These are phyloP conservation scores for Delitschia confertaspora DNA, from an alignment of 495 filamentous ascomycete genomes.

Conservation along the genomic window DNA sequence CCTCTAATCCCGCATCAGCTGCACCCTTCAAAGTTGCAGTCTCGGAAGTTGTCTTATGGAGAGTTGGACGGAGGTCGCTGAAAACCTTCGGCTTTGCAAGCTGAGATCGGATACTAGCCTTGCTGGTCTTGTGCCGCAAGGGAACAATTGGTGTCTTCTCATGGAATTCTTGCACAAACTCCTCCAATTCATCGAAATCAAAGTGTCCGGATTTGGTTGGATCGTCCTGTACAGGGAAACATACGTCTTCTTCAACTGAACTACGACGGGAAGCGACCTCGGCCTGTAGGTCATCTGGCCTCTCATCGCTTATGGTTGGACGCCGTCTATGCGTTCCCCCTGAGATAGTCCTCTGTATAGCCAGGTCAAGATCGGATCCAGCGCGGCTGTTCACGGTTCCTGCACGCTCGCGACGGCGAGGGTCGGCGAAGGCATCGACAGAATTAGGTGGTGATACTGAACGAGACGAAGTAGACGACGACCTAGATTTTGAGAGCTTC, in stretches of 20 bases:
- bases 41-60: conserved; percentile 34
- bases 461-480: conserved; percentile 51
- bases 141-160: conserved; percentile 35
- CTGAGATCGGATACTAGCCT: conserved; percentile 47
- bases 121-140: conserved; percentile 43
- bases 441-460: conserved; percentile 89
- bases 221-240: conserved; percentile 57
- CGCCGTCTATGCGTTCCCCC: conserved; percentile 53
- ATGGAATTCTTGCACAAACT: conserved; percentile 60
- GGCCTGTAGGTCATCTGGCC: conserved; percentile 40
- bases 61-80: conserved; percentile 47
- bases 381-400: conserved; percentile 54
- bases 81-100: conserved; percentile 48
- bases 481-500: conserved; percentile 38
- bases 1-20: conserved; percentile 19
- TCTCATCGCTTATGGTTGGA: conserved; percentile 54
- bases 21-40: conserved; percentile 19
- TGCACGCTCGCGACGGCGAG: conserved; percentile 56
- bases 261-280: conserved; percentile 36
- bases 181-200: conserved; percentile 82
- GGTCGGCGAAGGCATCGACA: conserved; percentile 91
- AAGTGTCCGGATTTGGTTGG: conserved; percentile 53
- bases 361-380: conserved; percentile 48
- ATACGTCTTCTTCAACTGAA: conserved; percentile 71
- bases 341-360: conserved; percentile 64